Base-by-base conservation (phyloP, 2,329 filamentous ascomycete species). In the Colletotrichum sp. region DNA sequence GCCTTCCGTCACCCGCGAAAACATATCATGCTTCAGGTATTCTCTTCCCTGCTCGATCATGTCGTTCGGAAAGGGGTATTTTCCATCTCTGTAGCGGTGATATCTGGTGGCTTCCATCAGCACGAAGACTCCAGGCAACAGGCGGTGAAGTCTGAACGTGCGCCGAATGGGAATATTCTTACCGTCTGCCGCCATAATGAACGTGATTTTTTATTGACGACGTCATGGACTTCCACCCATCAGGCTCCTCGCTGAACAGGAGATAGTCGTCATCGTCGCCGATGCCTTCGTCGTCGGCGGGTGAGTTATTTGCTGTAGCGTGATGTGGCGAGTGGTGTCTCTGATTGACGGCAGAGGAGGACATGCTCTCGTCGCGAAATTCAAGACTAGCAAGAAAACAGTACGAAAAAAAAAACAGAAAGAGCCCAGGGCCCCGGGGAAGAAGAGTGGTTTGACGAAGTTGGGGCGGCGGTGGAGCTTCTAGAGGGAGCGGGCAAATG, bases 1-100 rank as follows among this genome's bases (percentile, higher is more conserved):
- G 13, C 77, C 78, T 13, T 78, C 64, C 3, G 73, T 79, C 3
- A 83, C 68, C 6, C 78, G 75, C 6, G 83, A 58, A 55, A 79
- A 76, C 78, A 81, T 81, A 6, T 80, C 82, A 61, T 84, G 81
- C 27, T 82, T 78, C 74, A 77, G 76, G 1, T 78, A 76, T 18
- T 79, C 78, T 8, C 78, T 77, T 24, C 79, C 79, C 29, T 79
- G 76, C 51, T 79, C 78, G 0, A 78, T 72, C n/a, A 78, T 76
- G 21, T 79, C 78, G 4, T 79, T 79, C 8, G 78, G 78, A 13
- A 80, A 80, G 0, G 77, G 78, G 64, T 79, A 77, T 9, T 77
- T 78, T 3, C 65, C 54, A 29, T 67, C 65, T 13, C 65, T 27
- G 13, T 59, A 67, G 11, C 51, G 33, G 33, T 67, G 54, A 33